phyloP scores from a whole-genome alignment of 257 asterid genomes.

The Salvia rosmarinus region DNA sequence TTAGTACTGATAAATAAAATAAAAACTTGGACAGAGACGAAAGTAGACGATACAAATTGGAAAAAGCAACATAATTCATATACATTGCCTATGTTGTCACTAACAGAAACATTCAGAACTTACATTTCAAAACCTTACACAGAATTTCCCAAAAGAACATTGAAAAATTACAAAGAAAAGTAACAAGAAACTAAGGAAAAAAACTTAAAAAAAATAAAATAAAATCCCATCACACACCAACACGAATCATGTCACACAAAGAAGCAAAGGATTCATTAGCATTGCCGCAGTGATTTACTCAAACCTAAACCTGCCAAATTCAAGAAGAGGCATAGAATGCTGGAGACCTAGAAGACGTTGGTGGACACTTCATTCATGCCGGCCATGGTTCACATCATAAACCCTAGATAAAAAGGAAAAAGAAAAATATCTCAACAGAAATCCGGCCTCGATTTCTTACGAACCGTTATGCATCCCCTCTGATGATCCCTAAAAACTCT shows the following conservation, averaged over 20 bases:
- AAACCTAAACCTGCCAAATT: too few species aligned
- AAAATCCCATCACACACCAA: too few species aligned
- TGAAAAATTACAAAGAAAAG: not conserved
- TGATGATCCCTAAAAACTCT: conserved; percentile 74
- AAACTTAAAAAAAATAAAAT: too few species aligned
- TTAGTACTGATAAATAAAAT: not conserved
- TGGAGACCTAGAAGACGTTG: too few species aligned
- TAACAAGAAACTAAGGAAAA: not conserved
- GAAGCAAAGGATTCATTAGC: too few species aligned
- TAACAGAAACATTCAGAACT: not conserved
- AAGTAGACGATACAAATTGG: not conserved
- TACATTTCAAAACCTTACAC: conserved; percentile 17
- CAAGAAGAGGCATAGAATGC: too few species aligned
- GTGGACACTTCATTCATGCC: too few species aligned
- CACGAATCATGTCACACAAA: too few species aligned
- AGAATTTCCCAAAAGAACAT: not conserved
- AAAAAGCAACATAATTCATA: not conserved
- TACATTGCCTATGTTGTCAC: not conserved
- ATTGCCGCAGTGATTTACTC: too few species aligned
- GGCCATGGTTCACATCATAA: not conserved
- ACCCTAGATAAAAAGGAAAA: not conserved
- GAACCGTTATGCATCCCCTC: conserved; percentile 70
- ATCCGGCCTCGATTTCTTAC: conserved; percentile 68
- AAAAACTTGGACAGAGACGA: not conserved
- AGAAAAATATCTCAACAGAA: conserved; percentile 46